These are phyloP conservation scores for Erysiphe pulchra DNA, from an alignment of 2,329 filamentous ascomycete species.

Conservation along the genomic window DNA sequence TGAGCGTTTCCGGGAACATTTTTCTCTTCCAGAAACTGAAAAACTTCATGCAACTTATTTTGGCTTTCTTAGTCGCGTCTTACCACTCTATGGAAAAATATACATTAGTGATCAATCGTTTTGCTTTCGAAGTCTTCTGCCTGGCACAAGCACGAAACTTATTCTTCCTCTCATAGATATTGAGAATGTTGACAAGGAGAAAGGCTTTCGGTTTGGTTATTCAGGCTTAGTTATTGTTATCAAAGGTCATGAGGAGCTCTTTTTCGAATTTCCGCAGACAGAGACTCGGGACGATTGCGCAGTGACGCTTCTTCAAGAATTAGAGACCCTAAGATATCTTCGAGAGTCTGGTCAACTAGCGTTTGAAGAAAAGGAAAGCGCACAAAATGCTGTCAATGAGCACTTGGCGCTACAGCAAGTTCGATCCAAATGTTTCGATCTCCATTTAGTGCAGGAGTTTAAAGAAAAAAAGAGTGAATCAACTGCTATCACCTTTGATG, in stretches of 20 bases:
- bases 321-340: conserved; percentile 48
- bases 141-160: conserved; percentile 74
- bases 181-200: conserved; percentile 83
- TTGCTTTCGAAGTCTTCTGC: conserved; percentile 78
- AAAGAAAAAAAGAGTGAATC: conserved; percentile 24
- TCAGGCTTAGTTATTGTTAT: conserved; percentile 82
- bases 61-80: conserved; percentile 66
- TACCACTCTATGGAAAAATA: conserved; percentile 87
- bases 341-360: conserved; percentile 42
- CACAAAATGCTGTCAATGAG: conserved; percentile 54
- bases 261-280: conserved; percentile 68
- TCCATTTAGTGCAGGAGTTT: conserved; percentile 21
- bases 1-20: conserved; percentile 71
- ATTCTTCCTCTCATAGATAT: conserved; percentile 78
- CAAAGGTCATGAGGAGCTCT: conserved; percentile 78
- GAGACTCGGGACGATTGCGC: conserved; percentile 74
- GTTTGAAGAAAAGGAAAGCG: conserved; percentile 41
- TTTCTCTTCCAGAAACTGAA: conserved; percentile 65
- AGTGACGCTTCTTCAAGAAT: conserved; percentile 48
- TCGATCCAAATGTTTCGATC: conserved; percentile 27
- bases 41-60: conserved; percentile 75
- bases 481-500: conserved; percentile 67
- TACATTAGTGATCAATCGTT: conserved; percentile 75
- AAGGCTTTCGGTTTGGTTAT: conserved; percentile 79
- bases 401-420: conserved; percentile 58